Conservation (phyloP, 108 stramenopile species). For the Epipyxis sp. region DNA sequence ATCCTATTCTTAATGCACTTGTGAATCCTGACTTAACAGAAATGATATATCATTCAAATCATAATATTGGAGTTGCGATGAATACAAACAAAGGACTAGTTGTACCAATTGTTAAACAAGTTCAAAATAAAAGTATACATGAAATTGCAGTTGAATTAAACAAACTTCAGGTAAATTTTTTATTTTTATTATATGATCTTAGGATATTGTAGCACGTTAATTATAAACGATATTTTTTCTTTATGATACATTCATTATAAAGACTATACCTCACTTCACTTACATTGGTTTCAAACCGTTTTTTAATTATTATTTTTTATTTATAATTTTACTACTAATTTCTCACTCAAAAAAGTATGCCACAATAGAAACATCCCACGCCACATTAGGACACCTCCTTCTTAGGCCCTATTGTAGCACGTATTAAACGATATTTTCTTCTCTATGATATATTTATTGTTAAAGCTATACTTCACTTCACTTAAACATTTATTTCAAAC, state of each 20-base stretch:
- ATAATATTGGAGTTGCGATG: constrained; percentile 96
- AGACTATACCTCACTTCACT: too few relatives aligned
- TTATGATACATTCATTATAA: too few relatives aligned
- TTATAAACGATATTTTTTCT: background rate
- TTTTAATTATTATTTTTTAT: too few relatives aligned
- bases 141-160: constrained; percentile 77
- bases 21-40: constrained; percentile 64
- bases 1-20: constrained; percentile 79
- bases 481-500: too few relatives aligned
- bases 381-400: background rate
- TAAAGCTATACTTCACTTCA: too few relatives aligned
- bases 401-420: too few relatives aligned
- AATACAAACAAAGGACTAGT: constrained; percentile 86
- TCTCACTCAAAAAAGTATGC: background rate
- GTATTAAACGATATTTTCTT: too few relatives aligned
- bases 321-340: too few relatives aligned
- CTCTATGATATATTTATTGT: too few relatives aligned
- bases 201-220: constrained; percentile 19
- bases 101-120: constrained; percentile 77
- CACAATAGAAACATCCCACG: background rate
- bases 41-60: constrained; percentile 67
- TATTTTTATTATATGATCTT: background rate
- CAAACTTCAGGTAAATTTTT: constrained; percentile 56
- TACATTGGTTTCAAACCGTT: too few relatives aligned
- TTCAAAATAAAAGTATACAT: constrained; percentile 66